Evolutionary conservation across 495 filamentous ascomycete genomes (phyloP).

Genomic region (Aspergillus biplanus): DNA sequence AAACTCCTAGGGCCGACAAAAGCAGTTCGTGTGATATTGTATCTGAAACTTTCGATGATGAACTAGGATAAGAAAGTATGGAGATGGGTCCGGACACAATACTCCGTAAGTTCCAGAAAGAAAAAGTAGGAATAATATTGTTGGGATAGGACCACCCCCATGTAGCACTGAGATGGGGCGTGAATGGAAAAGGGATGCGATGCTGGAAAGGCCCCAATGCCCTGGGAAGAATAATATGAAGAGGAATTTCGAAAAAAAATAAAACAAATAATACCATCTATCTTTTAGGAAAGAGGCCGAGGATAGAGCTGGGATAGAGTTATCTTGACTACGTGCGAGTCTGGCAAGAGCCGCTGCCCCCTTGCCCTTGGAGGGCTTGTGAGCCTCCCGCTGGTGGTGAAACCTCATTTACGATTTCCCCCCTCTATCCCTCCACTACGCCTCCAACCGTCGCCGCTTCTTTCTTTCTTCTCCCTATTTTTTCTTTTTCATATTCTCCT

Average conservation of each 20-base stretch:
- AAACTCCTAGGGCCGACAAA: neutral
- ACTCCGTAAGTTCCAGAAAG: neutral
- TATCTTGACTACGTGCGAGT: neutral
- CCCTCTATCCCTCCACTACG: slow-evolving; percentile 12
- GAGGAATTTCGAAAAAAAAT: neutral
- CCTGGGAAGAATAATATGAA: neutral
- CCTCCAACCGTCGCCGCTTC: neutral
- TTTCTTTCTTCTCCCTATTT: neutral
- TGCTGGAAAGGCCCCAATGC: neutral
- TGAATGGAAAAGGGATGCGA: too few relatives aligned
- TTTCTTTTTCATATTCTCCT: slow-evolving; percentile 2
- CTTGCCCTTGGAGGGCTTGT: slow-evolving; percentile 16
- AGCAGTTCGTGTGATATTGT: slow-evolving; percentile 14
- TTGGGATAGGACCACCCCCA: too few relatives aligned
- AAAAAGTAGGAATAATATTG: neutral
- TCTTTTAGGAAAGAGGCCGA: neutral
- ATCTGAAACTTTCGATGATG: slow-evolving; percentile 7
- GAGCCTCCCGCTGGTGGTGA: slow-evolving; percentile 26
- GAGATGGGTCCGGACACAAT: neutral
- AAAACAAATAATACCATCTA: neutral
- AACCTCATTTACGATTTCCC: slow-evolving; percentile 22
- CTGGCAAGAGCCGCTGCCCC: slow-evolving; percentile 18
- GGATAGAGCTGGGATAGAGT: neutral
- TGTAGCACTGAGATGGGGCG: too few relatives aligned
- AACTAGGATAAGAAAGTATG: neutral